A percentile compares a stretch with the other conserved stretches of the same genome.
Conservation (phyloP, 768 basidiomycete genomes). For the Calocera viscosa region DNA sequence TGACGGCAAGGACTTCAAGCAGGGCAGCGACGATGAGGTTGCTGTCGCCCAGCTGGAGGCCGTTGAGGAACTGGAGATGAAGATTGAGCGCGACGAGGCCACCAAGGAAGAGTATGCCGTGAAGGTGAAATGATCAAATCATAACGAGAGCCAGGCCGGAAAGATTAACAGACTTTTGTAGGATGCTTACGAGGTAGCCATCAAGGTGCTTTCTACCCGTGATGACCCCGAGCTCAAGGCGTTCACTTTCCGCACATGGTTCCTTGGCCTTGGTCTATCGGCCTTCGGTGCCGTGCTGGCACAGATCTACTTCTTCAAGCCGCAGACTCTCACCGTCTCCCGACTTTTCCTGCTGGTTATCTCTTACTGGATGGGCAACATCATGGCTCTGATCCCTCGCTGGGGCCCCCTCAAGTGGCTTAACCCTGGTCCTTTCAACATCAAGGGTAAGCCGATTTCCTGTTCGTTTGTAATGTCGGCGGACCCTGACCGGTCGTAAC, state of each 20-base stretch:
- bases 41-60: conserved; percentile 4
- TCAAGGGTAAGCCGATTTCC: conserved; percentile 21
- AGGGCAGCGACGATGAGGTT: neutral
- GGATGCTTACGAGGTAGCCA: conserved; percentile 32
- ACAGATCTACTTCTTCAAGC: conserved; percentile 34
- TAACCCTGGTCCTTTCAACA: conserved; percentile 26
- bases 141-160: neutral
- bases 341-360: conserved; percentile 26
- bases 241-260: conserved; percentile 24
- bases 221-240: conserved; percentile 20
- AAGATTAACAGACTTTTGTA: neutral
- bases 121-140: conserved; percentile 8
- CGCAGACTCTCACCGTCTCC: conserved; percentile 22
- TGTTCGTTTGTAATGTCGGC: neutral
- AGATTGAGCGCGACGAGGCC: neutral
- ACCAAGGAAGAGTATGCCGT: conserved; percentile 29
- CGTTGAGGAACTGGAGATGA: conserved; percentile 4
- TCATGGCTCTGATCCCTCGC: conserved; percentile 17
- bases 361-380: conserved; percentile 23
- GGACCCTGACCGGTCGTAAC: conserved; percentile 21
- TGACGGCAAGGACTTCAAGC: neutral
- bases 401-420: conserved; percentile 22
- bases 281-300: conserved; percentile 27
- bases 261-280: conserved; percentile 24
- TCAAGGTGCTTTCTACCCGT: conserved; percentile 29